phyloP scores from a whole-genome alignment of 441 rosid genomes.

The Populus hybrid region DNA sequence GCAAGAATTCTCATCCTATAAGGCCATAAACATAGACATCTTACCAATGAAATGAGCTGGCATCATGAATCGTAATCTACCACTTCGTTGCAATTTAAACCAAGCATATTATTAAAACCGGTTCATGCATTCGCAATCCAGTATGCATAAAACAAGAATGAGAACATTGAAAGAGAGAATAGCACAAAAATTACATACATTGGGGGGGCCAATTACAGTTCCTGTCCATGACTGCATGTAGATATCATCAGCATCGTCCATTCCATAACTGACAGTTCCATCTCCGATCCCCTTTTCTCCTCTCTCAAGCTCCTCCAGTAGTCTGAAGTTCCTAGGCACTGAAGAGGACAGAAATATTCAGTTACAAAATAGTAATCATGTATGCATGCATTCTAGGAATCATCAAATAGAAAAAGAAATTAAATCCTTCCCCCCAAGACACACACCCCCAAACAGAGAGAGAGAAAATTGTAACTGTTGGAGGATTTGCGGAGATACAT shows the following conservation, averaged over 20 bases:
- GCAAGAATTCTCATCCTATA: neutral
- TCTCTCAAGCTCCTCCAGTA: conserved; percentile 76
- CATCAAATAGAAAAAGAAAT: neutral
- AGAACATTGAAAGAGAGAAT: neutral
- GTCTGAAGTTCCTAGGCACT: conserved; percentile 70
- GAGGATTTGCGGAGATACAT: neutral
- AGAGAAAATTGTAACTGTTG: neutral
- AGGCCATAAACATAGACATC: neutral
- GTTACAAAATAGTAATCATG: conserved; percentile 1
- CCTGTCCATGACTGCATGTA: conserved; percentile 77
- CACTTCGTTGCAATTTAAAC: neutral
- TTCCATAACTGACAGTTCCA: conserved; percentile 76
- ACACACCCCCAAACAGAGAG: neutral
- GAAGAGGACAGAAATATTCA: conserved; percentile 18
- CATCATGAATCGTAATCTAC: neutral
- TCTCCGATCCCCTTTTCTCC: conserved; percentile 78
- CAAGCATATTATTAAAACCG: neutral
- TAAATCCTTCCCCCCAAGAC: too few species aligned
- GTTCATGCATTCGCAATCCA: neutral
- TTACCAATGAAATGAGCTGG: neutral
- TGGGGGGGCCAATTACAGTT: conserved; percentile 67
- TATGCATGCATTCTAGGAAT: conserved; percentile 1
- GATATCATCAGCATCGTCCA: conserved; percentile 74
- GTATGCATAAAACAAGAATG: neutral
- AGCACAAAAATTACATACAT: conserved; percentile 28